phyloP scores from a whole-genome alignment of 306 rosid species.

The apple (Malus domestica) region DNA sequence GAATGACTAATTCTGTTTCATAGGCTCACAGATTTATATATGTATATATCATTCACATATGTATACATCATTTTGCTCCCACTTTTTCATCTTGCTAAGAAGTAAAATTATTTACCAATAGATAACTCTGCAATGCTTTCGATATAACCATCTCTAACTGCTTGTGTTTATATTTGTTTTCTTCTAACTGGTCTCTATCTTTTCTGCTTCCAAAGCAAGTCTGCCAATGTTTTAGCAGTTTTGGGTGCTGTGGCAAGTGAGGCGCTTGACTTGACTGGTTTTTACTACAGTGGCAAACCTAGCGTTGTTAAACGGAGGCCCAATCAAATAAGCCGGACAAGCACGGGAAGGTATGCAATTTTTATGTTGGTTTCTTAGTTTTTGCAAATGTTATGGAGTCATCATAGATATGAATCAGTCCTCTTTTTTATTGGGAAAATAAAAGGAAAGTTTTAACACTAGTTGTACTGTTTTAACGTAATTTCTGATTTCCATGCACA shows the following conservation, averaged over 20 bases:
- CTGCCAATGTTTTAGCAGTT: constrained; percentile 92
- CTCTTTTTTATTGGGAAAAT: neutral
- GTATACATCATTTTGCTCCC: neutral
- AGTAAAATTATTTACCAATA: neutral
- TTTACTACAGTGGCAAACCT: constrained; percentile 87
- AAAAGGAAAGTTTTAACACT: neutral
- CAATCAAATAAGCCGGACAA: constrained; percentile 57
- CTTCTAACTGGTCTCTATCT: constrained; percentile 28
- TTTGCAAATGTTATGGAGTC: neutral
- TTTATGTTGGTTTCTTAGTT: neutral
- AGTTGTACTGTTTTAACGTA: neutral
- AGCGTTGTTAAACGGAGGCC: constrained; percentile 43
- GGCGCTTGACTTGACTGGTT: constrained; percentile 84
- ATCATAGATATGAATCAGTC: neutral
- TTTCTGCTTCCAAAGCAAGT: constrained; percentile 62
- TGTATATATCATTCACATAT: neutral
- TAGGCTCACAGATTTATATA: neutral
- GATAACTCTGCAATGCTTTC: neutral
- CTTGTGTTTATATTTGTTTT: neutral
- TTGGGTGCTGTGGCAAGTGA: constrained; percentile 88
- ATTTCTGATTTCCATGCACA: neutral
- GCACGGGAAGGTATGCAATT: constrained; percentile 51
- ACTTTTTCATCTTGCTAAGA: neutral
- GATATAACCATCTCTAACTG: neutral
- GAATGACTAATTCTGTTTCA: neutral